These are phyloP conservation scores for Nyctanthes arbortristis DNA, from an alignment of 257 asterid species.

Conservation along the genomic window DNA sequence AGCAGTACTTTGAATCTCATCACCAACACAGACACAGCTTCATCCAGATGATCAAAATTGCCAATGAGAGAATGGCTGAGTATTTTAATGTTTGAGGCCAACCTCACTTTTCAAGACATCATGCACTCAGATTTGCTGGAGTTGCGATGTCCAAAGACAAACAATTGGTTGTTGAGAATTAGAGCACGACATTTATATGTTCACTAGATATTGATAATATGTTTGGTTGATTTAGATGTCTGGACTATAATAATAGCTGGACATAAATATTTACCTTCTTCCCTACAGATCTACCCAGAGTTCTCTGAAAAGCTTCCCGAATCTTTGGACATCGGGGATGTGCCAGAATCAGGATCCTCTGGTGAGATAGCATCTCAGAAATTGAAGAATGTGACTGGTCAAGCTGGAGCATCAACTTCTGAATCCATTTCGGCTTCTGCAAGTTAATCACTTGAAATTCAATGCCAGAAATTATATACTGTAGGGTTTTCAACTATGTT, in stretches of 20 bases:
- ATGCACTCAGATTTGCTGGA: not conserved
- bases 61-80: not conserved
- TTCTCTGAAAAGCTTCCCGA: slow-evolving; percentile 1
- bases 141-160: not conserved
- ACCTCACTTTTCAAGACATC: not conserved
- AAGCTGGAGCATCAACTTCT: not conserved
- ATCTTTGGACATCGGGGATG: not conserved
- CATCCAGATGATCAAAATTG: not conserved
- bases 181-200: not conserved
- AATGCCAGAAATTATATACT: not conserved
- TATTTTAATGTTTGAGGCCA: not conserved
- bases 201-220: not conserved
- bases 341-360: slow-evolving; percentile 2
- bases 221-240: not conserved
- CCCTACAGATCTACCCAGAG: not conserved
- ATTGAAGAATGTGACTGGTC: not conserved
- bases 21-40: not conserved
- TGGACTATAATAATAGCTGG: not conserved
- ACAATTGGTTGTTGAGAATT: not conserved
- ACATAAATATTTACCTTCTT: not conserved
- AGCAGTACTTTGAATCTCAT: not conserved
- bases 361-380: not conserved
- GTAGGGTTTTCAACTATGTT: not conserved
- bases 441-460: not conserved
- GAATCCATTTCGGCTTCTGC: not conserved